Evolutionary conservation across 306 rosid genomes (phyloP).

Genomic region (Pyrus bretschneideri): DNA sequence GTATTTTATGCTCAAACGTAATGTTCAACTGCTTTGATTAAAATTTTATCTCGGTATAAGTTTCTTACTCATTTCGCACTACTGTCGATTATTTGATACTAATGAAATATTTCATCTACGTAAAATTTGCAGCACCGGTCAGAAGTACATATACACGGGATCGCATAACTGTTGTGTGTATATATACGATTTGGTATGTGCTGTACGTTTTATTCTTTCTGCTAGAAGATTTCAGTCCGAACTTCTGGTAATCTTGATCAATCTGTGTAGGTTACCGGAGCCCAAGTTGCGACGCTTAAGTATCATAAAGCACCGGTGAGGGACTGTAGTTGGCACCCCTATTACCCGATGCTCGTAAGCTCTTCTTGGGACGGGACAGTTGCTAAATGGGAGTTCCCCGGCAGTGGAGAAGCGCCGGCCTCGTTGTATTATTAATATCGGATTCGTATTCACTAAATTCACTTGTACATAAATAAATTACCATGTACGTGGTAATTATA

Average conservation of each 20-base stretch:
- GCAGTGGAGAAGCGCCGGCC: conserved; percentile 32
- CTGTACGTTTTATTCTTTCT: background rate
- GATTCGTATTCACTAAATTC: no score
- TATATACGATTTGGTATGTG: conserved; percentile 83
- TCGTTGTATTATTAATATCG: no score
- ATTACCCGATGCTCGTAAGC: conserved; percentile 68
- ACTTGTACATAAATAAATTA: background rate
- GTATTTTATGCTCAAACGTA: background rate
- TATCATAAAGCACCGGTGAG: conserved; percentile 86
- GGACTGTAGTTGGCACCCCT: conserved; percentile 98
- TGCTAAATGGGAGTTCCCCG: conserved; percentile 74
- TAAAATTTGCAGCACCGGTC: conserved; percentile 80
- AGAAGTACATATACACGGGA: conserved; percentile 88
- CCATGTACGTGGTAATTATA: background rate
- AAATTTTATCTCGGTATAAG: background rate
- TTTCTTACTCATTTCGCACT: background rate
- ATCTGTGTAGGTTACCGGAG: conserved; percentile 63
- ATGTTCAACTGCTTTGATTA: background rate
- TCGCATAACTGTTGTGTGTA: conserved; percentile 67
- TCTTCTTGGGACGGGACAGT: conserved; percentile 94
- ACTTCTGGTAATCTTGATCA: background rate
- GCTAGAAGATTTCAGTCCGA: background rate
- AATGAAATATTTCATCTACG: background rate
- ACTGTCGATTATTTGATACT: background rate
- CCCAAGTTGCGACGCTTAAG: conserved; percentile 73